Conservation (phyloP, 2,329 filamentous ascomycete genomes). For the Colletotrichum plurivorum region DNA sequence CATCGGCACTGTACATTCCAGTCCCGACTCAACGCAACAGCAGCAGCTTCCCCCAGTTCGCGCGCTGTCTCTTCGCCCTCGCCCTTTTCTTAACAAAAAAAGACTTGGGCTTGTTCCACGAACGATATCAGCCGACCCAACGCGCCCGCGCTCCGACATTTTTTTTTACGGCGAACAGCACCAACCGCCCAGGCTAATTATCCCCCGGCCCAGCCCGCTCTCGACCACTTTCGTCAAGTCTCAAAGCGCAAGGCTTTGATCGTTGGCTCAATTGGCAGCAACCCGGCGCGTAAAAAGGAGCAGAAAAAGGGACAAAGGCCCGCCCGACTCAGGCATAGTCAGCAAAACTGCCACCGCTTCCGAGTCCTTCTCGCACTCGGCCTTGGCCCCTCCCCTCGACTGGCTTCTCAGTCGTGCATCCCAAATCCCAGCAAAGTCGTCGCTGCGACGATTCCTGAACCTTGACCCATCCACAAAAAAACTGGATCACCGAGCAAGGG, state of each 20-base stretch:
- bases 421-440: conserved; percentile 7
- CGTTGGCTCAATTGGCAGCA: conserved; percentile 22
- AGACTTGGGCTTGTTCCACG: conserved; percentile 24
- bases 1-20: conserved; percentile 35
- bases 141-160: conserved; percentile 29
- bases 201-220: conserved; percentile 32
- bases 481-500: conserved; percentile 37
- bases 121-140: conserved; percentile 27
- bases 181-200: conserved; percentile 30
- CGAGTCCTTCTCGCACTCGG: background rate
- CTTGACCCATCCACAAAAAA: conserved; percentile 33
- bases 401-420: conserved; percentile 8
- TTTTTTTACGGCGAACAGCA: conserved; percentile 25
- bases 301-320: conserved; percentile 31
- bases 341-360: background rate
- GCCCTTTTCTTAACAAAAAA: background rate
- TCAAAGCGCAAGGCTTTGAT: conserved; percentile 36
- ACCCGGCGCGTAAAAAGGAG: conserved; percentile 1
- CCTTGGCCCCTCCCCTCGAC: conserved; percentile 18
- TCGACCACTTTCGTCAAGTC: conserved; percentile 36
- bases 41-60: background rate
- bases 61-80: background rate
- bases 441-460: conserved; percentile 30
- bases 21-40: conserved; percentile 3
- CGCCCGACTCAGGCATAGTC: conserved; percentile 19